Evolutionary conservation across 148 eudicot species (phyloP), one percentile per base, ranked within the genome.

Genomic region (Camellia sinensis): DNA sequence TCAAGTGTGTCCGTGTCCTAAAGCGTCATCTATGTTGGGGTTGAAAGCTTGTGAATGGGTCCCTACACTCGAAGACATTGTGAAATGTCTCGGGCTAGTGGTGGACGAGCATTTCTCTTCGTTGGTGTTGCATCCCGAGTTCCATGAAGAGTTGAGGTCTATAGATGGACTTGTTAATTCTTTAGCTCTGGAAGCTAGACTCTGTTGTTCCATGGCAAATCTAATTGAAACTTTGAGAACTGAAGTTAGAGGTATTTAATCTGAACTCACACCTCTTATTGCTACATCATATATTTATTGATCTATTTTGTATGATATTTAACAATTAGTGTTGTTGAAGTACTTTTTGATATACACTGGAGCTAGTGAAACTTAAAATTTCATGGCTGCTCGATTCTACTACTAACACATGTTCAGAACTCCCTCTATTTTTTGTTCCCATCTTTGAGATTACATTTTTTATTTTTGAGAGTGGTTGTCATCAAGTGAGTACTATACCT

Each of bases 91-190:
- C 74, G 91, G 95, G 5, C 76, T 91, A 78, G 88, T 92, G 67
- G 77, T 95, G 73, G 99, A 95, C 62, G 99, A 93, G 88, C 93
- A 92, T 85, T 95, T 95, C 77, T 90, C 93, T n/a, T 85, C 87
- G 3, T 77, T 95, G 87, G 95, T 92, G 46, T 86, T 95, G 90
- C 92, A 90, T 83, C 77, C 89, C 0, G 92, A 93, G 87, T 93
- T 93, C 86, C 89, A 85, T 74, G 88, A 85, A 65, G 92, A 88
- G 90, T 44, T 95, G 92, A 89, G 84, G 75, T 85, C 86, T 21
- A 65, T 93, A 59, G 90, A 82, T 57, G 86, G 50, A 73, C 79
- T 90, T 64, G 92, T 87, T 46, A 68, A 79, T 75, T 87, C 93
- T 46, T 87, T 96, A 84, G 88, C 89, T 59, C 77, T 78, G 0